Evolutionary conservation across 2,329 filamentous ascomycete genomes (phyloP), one percentile per base, ranked within the genome.

Genomic region (Lachnellula subtilissima): DNA sequence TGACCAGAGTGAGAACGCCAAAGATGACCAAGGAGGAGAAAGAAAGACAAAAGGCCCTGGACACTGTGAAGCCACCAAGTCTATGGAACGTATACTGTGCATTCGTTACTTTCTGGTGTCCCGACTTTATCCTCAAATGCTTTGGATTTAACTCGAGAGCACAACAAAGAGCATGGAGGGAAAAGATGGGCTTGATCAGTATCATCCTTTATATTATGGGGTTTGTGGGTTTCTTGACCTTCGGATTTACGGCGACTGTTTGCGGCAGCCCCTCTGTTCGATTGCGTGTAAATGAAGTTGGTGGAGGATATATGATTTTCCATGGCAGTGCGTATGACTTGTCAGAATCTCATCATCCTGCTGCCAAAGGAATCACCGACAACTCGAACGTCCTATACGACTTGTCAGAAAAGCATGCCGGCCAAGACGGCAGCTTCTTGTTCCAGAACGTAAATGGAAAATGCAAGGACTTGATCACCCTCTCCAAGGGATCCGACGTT

Each of bases 381-480:
- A 81, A 80, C 32, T 78, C 88, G 25, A 97, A 97, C 67, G 85
- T 99, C 23, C 77, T 99, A 14, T 97, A 85, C 68, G 91, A 97
- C 70, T 75, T 96, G n/a, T 81, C 86, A 1, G 82, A 87, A 64
- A 89, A 89, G 68, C 84, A 93, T 65, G 87, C 86, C 54, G 94
- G 92, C n/a, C 82, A 89, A 72, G 95, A 99, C 70, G 93, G 90
- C 56, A 97, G 92, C 69, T 99, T 99, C 71, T 75, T 99, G 68
- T 99, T 99, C 75, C 94, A 99, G 71, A 96, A 97, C 64, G 94
- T 99, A 72, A 99, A 99, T 66, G 95, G 94, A 48, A 89, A 88
- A 60, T 99, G 94, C 81, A 99, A 97, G 75, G 88, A 82, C 9
- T 74, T 97, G 55, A 96, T 99, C 69, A 96, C 84, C 0, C 73